These are phyloP conservation scores for Bisporella sp. DNA, from an alignment of 2,329 filamentous ascomycete species.

Conservation along the genomic window DNA sequence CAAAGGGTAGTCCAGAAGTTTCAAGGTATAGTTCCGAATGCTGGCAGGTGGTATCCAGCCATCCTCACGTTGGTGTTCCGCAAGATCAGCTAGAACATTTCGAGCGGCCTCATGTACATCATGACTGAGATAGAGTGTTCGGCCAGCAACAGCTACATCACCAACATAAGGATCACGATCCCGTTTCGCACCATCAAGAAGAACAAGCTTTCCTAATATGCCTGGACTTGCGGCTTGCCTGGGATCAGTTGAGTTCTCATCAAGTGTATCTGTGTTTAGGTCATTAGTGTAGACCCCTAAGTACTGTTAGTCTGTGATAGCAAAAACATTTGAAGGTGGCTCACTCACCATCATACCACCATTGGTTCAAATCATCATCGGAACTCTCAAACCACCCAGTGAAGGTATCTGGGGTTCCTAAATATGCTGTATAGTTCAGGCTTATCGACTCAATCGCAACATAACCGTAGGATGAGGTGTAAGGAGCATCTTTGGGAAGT, in stretches of 20 bases:
- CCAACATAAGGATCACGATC: constrained; percentile 47
- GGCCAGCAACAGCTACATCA: constrained; percentile 41
- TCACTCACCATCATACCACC: constrained; percentile 41
- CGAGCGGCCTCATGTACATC: constrained; percentile 32
- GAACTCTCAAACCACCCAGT: constrained; percentile 46
- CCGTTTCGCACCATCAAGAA: constrained; percentile 44
- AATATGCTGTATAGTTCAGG: constrained; percentile 37
- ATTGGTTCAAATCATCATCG: constrained; percentile 40
- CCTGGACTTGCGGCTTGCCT: constrained; percentile 35
- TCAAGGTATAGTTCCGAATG: constrained; percentile 41
- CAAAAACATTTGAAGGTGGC: too few relatives aligned
- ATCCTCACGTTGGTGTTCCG: constrained; percentile 40
- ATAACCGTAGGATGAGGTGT: constrained; percentile 35
- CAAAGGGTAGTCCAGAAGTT: constrained; percentile 44
- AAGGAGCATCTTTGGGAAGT: constrained; percentile 35
- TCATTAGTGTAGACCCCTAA: constrained; percentile 42
- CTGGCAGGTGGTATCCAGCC: constrained; percentile 48
- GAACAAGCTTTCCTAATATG: constrained; percentile 38
- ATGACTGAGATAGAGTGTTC: constrained; percentile 43
- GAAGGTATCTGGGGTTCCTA: constrained; percentile 41
- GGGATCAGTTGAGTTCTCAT: constrained; percentile 41
- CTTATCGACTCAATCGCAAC: constrained; percentile 37
- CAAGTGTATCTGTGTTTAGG: constrained; percentile 39
- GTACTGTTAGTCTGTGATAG: too few relatives aligned
- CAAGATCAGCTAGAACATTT: constrained; percentile 44